These are phyloP conservation scores for Epichloe uncinata DNA, from an alignment of 2,329 filamentous ascomycete species.

Conservation along the genomic window DNA sequence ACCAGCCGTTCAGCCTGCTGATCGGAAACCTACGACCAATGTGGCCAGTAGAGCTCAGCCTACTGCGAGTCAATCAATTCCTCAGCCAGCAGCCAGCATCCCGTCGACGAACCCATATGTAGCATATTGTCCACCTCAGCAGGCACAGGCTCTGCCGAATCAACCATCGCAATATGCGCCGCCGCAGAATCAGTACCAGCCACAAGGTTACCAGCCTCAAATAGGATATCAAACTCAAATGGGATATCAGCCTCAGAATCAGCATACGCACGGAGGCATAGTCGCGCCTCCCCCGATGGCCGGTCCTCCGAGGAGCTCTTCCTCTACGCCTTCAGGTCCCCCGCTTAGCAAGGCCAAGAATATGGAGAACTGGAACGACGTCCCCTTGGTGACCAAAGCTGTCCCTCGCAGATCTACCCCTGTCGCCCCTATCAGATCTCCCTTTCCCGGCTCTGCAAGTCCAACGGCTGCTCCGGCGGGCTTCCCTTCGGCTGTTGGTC, in stretches of 20 bases:
- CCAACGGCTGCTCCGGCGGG: conserved; percentile 24
- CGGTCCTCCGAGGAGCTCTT: conserved; percentile 38
- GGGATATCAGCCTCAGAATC: conserved; percentile 39
- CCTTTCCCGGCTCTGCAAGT: conserved; percentile 56
- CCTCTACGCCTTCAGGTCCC: conserved; percentile 50
- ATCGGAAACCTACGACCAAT: conserved; percentile 11
- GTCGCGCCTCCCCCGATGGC: conserved; percentile 13
- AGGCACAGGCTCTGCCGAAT: conserved; percentile 15
- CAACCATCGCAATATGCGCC: conserved; percentile 24
- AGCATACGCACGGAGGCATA: conserved; percentile 24
- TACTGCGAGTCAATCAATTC: conserved; percentile 33
- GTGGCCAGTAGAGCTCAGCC: conserved; percentile 13
- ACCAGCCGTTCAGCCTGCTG: conserved; percentile 14
- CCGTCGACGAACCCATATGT: conserved; percentile 18
- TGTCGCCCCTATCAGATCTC: conserved; percentile 54
- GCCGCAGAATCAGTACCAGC: conserved; percentile 24
- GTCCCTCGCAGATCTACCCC: conserved; percentile 66
- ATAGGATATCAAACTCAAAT: conserved; percentile 3
- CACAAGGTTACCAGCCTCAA: conserved; percentile 8
- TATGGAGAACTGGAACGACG: conserved; percentile 85
- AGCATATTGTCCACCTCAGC: conserved; percentile 8
- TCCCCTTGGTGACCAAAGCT: conserved; percentile 69
- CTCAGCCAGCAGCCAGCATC: conserved; percentile 22
- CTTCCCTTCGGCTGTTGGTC: conserved; percentile 32
- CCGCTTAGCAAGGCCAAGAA: conserved; percentile 59